phyloP scores from a whole-genome alignment of 2,329 filamentous ascomycete genomes.

The Geoglossum cookeanum region DNA sequence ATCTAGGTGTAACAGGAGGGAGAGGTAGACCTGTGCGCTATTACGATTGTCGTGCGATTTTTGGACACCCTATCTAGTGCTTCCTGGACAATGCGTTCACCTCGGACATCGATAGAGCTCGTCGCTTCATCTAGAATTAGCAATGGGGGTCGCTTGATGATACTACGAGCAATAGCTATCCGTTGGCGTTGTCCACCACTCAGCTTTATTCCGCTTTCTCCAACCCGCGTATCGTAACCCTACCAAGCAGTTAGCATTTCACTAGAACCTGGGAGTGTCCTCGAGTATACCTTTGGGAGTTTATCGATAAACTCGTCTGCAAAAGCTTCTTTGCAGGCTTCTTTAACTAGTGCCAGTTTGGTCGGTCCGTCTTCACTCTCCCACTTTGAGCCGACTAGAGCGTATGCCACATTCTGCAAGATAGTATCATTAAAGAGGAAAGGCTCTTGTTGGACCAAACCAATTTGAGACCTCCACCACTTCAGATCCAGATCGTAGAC shows the following conservation, averaged over 20 bases:
- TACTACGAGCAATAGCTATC: conserved; percentile 60
- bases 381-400: conserved; percentile 33
- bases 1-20: conserved; percentile 16
- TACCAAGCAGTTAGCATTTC: conserved; percentile 32
- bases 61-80: conserved; percentile 58
- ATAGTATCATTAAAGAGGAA: conserved; percentile 63
- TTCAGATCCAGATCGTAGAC: conserved; percentile 40
- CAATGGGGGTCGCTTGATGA: conserved; percentile 50
- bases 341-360: conserved; percentile 34
- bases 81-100: conserved; percentile 47
- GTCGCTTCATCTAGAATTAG: conserved; percentile 80
- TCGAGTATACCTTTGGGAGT: conserved; percentile 48
- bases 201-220: conserved; percentile 56
- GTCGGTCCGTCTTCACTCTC: conserved; percentile 20
- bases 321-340: conserved; percentile 35
- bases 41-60: conserved; percentile 75
- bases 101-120: conserved; percentile 57
- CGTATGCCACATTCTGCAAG: conserved; percentile 61
- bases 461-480: conserved; percentile 41
- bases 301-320: conserved; percentile 55
- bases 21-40: conserved; percentile 45
- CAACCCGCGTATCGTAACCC: conserved; percentile 54
- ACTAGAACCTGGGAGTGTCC: background rate
- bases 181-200: conserved; percentile 73
- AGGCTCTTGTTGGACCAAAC: conserved; percentile 51